Conservation (phyloP, 805 yeast species). For the Metschnikowia chrysomelidarum region DNA sequence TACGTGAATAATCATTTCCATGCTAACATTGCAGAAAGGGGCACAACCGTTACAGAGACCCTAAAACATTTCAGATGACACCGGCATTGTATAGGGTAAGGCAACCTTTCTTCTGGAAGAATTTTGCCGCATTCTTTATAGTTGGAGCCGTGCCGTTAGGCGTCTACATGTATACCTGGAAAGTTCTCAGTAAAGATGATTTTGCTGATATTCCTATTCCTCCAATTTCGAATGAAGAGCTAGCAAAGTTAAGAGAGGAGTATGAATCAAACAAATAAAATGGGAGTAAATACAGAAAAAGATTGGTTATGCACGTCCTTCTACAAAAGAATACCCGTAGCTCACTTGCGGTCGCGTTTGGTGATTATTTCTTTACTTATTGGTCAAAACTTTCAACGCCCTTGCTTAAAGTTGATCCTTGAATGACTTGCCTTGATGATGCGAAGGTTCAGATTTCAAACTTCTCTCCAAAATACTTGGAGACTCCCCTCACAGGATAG, state of each 20-base stretch:
- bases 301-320: constrained; percentile 6
- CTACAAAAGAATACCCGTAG: no score
- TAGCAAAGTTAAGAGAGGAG: constrained; percentile 69
- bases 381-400: no score
- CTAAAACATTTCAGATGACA: constrained; percentile 78
- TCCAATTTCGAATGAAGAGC: constrained; percentile 77
- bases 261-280: constrained; percentile 48
- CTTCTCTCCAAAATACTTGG: constrained; percentile 12
- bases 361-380: no score
- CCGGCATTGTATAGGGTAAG: constrained; percentile 93
- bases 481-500: constrained; percentile 20
- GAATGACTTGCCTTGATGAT: no score
- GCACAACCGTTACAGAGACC: constrained; percentile 51
- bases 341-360: no score
- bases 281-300: constrained; percentile 9
- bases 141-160: constrained; percentile 66
- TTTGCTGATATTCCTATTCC: constrained; percentile 93
- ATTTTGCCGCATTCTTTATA: constrained; percentile 58
- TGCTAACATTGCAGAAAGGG: constrained; percentile 34
- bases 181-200: constrained; percentile 70
- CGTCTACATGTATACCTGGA: constrained; percentile 64
- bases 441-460: background rate
- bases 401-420: no score
- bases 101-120: constrained; percentile 78
- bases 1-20: no score